phyloP scores from a whole-genome alignment of 2,329 filamentous ascomycete genomes.

The Colletotrichum spinosum region DNA sequence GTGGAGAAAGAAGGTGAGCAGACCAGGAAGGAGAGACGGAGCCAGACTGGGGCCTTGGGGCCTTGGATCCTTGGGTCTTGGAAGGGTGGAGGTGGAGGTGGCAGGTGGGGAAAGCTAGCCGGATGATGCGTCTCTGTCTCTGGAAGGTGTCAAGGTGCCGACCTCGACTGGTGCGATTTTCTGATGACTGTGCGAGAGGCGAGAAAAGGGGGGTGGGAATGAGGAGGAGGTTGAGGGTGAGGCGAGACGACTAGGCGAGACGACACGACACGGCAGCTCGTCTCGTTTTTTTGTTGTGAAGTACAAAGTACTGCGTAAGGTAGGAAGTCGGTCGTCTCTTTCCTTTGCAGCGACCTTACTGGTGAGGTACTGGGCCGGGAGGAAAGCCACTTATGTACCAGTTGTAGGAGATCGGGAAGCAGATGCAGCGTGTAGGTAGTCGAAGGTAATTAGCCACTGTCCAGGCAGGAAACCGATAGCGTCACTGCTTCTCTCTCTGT shows the following conservation, averaged over 20 bases:
- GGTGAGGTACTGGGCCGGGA: slow-evolving; percentile 22
- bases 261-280: too few species aligned
- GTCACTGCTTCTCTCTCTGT: slow-evolving; percentile 23
- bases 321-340: too few species aligned
- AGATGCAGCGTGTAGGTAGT: neutral
- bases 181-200: slow-evolving; percentile 21
- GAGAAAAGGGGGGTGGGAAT: neutral
- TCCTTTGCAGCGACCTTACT: slow-evolving; percentile 20
- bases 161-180: slow-evolving; percentile 18
- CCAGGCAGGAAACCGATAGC: slow-evolving; percentile 33
- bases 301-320: too few species aligned
- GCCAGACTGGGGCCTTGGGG: slow-evolving; percentile 6
- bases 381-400: slow-evolving; percentile 35
- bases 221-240: neutral
- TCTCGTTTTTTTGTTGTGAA: too few species aligned
- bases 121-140: slow-evolving; percentile 36
- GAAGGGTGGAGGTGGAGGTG: slow-evolving; percentile 31
- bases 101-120: slow-evolving; percentile 26
- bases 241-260: too few species aligned
- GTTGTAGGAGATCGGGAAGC: slow-evolving; percentile 16
- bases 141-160: slow-evolving; percentile 28
- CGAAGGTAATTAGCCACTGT: neutral
- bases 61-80: slow-evolving; percentile 4
- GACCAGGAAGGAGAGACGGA: slow-evolving; percentile 31
- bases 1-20: slow-evolving; percentile 36